Evolutionary conservation across 306 rosid genomes (phyloP).

Genomic region (Vachellia pachyceras): DNA sequence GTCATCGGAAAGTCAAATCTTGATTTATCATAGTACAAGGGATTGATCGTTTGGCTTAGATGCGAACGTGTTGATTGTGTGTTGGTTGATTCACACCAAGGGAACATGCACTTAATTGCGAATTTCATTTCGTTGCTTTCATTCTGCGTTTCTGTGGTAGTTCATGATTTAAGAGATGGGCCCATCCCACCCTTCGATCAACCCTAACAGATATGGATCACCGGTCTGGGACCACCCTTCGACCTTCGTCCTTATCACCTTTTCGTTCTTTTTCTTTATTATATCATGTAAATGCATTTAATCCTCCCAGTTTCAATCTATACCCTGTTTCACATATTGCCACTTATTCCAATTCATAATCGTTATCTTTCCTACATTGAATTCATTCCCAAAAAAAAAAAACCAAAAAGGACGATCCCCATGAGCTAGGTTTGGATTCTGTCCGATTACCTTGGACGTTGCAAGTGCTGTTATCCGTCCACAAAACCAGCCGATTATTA

Average conservation of each 20-base stretch:
- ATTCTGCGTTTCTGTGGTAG: not conserved
- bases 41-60: no score
- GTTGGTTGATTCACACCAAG: conserved; percentile 49
- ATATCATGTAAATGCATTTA: conserved; percentile 23
- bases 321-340: not conserved
- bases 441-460: not conserved
- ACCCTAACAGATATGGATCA: not conserved
- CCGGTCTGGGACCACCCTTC: conserved; percentile 20
- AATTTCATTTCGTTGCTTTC: not conserved
- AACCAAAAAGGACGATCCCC: not conserved
- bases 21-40: no score
- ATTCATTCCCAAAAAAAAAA: not conserved
- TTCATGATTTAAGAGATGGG: not conserved
- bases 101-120: conserved; percentile 47
- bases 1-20: no score
- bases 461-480: not conserved
- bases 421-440: not conserved
- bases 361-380: not conserved
- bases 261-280: conserved; percentile 14
- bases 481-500: not conserved
- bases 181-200: not conserved
- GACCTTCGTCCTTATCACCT: not conserved
- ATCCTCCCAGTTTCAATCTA: not conserved
- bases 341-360: not conserved
- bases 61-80: not conserved